A percentile compares a stretch with the other conserved stretches of the same genome.
Evolutionary conservation across 1,284 basidiomycete species (phyloP).

Genomic region (Thecaphora thlaspeos): DNA sequence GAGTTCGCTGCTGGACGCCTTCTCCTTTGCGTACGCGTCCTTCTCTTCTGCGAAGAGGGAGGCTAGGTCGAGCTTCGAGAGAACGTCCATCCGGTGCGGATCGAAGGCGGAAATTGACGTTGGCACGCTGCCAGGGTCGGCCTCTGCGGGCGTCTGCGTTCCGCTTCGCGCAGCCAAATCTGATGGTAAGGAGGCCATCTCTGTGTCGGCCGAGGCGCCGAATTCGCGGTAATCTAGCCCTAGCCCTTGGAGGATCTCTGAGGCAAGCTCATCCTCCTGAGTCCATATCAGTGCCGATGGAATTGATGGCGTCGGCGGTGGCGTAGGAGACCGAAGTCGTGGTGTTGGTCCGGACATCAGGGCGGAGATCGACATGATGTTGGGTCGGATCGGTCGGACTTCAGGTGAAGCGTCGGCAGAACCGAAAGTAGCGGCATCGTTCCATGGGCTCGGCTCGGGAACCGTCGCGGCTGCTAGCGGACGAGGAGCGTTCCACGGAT

Average conservation of each 20-base stretch:
- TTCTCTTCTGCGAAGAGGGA: conserved; percentile 11
- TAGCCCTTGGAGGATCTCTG: conserved; percentile 10
- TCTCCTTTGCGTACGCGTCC: conserved; percentile 15
- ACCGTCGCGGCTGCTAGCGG: too few relatives aligned
- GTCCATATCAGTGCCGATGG: conserved; percentile 20
- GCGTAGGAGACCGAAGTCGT: conserved; percentile 9
- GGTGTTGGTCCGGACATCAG: conserved; percentile 27
- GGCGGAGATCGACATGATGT: conserved; percentile 39
- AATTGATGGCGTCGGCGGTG: conserved; percentile 3
- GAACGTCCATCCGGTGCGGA: background rate
- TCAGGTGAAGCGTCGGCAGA: conserved; percentile 16
- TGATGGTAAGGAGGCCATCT: background rate
- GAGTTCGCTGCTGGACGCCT: conserved; percentile 13
- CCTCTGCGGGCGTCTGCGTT: background rate
- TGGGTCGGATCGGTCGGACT: conserved; percentile 18
- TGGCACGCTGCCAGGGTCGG: background rate
- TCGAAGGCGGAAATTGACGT: background rate
- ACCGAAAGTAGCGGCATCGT: too few relatives aligned
- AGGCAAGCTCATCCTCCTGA: conserved; percentile 25
- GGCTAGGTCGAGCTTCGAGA: conserved; percentile 1
- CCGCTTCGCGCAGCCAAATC: too few relatives aligned
- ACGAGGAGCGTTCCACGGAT: too few relatives aligned
- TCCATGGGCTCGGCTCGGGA: too few relatives aligned
- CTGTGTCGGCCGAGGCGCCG: conserved; percentile 6
- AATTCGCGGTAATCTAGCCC: conserved; percentile 3